Percentiles rank a stretch among this genome's conserved stretches.
These are phyloP conservation scores for Daldinia loculata DNA, from an alignment of 495 filamentous ascomycete species.

Conservation along the genomic window DNA sequence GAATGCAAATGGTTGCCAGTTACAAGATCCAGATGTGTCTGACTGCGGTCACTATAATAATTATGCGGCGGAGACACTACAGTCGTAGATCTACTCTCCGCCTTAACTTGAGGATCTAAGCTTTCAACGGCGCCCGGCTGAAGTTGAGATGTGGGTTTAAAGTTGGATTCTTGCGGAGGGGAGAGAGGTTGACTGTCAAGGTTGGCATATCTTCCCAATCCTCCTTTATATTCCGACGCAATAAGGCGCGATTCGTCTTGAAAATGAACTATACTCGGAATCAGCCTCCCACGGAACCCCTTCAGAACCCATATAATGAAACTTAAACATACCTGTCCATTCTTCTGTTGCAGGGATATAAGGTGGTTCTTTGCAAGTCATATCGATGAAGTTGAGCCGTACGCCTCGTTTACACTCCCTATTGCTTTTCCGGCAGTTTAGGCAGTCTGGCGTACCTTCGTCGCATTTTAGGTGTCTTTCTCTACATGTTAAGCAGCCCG, in stretches of 20 bases:
- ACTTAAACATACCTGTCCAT: conserved; percentile 66
- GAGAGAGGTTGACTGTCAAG: conserved; percentile 49
- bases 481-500: conserved; percentile 80
- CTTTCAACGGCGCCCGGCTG: conserved; percentile 21
- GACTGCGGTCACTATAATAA: conserved; percentile 38
- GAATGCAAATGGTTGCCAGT: conserved; percentile 42
- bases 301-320: not conserved
- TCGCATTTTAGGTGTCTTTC: conserved; percentile 77
- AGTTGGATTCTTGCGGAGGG: conserved; percentile 42
- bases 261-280: conserved; percentile 65
- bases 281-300: conserved; percentile 15
- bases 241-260: conserved; percentile 91
- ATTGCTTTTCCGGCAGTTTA: conserved; percentile 89
- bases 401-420: conserved; percentile 86
- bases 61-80: conserved; percentile 24
- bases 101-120: conserved; percentile 10
- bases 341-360: conserved; percentile 67
- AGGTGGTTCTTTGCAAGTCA: conserved; percentile 74
- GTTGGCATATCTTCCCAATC: conserved; percentile 75
- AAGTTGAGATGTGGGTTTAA: conserved; percentile 20
- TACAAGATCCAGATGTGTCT: conserved; percentile 24
- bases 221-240: conserved; percentile 90
- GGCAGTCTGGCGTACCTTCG: conserved; percentile 79
- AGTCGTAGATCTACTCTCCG: conserved; percentile 19
- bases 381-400: conserved; percentile 93